Evolutionary conservation across 1,284 basidiomycete genomes (phyloP), one percentile per base, ranked within the genome.

Genomic region (Trametes hirsuta): DNA sequence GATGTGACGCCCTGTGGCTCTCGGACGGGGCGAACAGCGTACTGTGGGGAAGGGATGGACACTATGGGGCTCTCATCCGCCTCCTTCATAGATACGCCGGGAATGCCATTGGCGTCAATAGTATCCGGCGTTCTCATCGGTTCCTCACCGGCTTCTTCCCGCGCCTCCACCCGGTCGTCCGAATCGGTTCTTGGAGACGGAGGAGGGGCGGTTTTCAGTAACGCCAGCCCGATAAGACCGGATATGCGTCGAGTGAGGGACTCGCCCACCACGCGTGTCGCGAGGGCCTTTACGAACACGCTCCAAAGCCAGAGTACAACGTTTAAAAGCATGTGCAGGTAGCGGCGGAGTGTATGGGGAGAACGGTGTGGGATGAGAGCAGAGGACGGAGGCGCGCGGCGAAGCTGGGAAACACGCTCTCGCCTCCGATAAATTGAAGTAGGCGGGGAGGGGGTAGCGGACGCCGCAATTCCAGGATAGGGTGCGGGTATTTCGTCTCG

Each of bases 281-380:
- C 35, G 39, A 65, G 22, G 24, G 58, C 35, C 44, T 42, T 58
- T 11, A 54, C 42, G 37, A 66, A 63, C 12, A 47, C 50, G 18
- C 48, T 59, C 64, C 64, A 66, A 45, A 66, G 63, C 64, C 64
- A 66, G 52, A 62, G 49, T 18, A 63, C 37, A 34, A 66, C 37
- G 57, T 66, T 63, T n/a, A 63, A 42, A 6, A 66, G 12, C 44
- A 62, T 55, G 10, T 66, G 64, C 9, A 63, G 47, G 22, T 63
- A 66, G 15, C 53, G 56, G 14, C 64, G 61, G 21, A 66, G 12
- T 18, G 62, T 40, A 15, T 55, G 61, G 2, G 53, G 42, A 1
- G 64, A 60, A 11, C 47, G 24, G 47, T 47, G 46, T 14, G 56
- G 61, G 4, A 57, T 47, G 24, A 66, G 44, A 1, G 59, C 53